phyloP scores from a whole-genome alignment of 306 rosid genomes.

The Myrica gale region DNA sequence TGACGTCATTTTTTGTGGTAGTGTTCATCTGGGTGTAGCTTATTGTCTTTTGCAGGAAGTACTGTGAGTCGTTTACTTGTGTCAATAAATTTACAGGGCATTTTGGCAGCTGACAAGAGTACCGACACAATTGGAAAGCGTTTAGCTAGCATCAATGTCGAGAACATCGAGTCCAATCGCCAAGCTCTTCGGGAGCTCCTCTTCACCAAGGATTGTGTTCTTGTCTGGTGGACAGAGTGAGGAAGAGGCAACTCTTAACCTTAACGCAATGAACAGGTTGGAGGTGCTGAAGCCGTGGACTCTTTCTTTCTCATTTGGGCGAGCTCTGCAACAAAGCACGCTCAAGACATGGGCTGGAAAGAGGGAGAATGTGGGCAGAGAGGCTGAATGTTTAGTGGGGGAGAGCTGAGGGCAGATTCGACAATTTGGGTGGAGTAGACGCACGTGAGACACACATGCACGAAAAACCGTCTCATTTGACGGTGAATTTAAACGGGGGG shows the following conservation, averaged over 20 bases:
- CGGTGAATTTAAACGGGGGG: too few relatives aligned
- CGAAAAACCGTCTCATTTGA: too few relatives aligned
- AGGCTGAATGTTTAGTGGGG: too few relatives aligned
- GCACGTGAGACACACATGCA: too few relatives aligned
- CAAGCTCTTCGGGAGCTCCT: slow-evolving; percentile 83
- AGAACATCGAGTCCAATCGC: slow-evolving; percentile 79
- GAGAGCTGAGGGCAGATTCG: too few relatives aligned
- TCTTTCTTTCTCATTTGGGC: slow-evolving; percentile 83
- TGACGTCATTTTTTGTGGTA: too few relatives aligned
- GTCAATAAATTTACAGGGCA: slow-evolving; percentile 40
- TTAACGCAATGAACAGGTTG: slow-evolving; percentile 73
- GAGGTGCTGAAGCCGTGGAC: slow-evolving; percentile 85
- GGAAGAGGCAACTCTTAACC: slow-evolving; percentile 76
- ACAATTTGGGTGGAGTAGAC: too few relatives aligned
- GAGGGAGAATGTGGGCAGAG: slow-evolving; percentile 55
- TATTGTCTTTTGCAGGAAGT: too few relatives aligned
- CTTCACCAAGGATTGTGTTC: slow-evolving; percentile 84
- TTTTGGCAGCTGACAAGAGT: slow-evolving; percentile 91
- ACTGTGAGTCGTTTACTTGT: too few relatives aligned
- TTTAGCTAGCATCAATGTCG: slow-evolving; percentile 74
- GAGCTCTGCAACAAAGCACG: slow-evolving; percentile 86
- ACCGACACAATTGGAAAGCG: slow-evolving; percentile 92
- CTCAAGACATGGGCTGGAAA: slow-evolving; percentile 87
- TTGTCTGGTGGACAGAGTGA: slow-evolving; percentile 94
- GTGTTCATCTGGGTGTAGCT: too few relatives aligned